A percentile compares a stretch with the other conserved stretches of the same genome.
phyloP scores from a whole-genome alignment of 306 rosid genomes.

The Medicago arabica region DNA sequence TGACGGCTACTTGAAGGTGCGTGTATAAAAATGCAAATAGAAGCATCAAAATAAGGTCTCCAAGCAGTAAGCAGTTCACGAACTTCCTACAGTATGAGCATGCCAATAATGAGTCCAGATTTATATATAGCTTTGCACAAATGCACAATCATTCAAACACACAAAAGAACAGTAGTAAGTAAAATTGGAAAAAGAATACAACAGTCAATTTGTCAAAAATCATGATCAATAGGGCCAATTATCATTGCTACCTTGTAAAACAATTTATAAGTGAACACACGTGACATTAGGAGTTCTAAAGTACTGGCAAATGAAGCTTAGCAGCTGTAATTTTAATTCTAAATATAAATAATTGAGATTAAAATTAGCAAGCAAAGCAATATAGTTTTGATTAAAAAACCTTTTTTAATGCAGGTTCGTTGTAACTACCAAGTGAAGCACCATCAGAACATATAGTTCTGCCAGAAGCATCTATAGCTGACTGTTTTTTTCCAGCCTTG shows the following conservation, averaged over 20 bases:
- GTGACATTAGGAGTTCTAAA: slow-evolving; percentile 19
- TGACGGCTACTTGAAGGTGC: slow-evolving; percentile 92
- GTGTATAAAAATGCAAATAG: slow-evolving; percentile 66
- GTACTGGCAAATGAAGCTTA: slow-evolving; percentile 2
- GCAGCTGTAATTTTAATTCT: not conserved
- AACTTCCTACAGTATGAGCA: slow-evolving; percentile 71
- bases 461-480: slow-evolving; percentile 92
- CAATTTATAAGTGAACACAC: too few relatives aligned
- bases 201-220: slow-evolving; percentile 18
- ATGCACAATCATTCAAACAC: slow-evolving; percentile 13
- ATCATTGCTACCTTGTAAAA: too few relatives aligned
- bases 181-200: slow-evolving; percentile 32
- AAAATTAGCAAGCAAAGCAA: slow-evolving; percentile 19
- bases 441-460: slow-evolving; percentile 84
- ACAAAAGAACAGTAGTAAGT: slow-evolving; percentile 27
- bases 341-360: slow-evolving; percentile 31
- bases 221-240: too few relatives aligned
- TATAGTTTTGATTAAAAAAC: slow-evolving; percentile 44
- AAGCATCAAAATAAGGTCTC: slow-evolving; percentile 83
- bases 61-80: slow-evolving; percentile 86
- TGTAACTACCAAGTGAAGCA: slow-evolving; percentile 85
- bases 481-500: slow-evolving; percentile 91
- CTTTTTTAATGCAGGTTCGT: slow-evolving; percentile 87
- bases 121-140: not conserved
- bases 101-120: too few relatives aligned